phyloP scores from a whole-genome alignment of 169 alveolate species.

The Besnoitia besnoiti region DNA sequence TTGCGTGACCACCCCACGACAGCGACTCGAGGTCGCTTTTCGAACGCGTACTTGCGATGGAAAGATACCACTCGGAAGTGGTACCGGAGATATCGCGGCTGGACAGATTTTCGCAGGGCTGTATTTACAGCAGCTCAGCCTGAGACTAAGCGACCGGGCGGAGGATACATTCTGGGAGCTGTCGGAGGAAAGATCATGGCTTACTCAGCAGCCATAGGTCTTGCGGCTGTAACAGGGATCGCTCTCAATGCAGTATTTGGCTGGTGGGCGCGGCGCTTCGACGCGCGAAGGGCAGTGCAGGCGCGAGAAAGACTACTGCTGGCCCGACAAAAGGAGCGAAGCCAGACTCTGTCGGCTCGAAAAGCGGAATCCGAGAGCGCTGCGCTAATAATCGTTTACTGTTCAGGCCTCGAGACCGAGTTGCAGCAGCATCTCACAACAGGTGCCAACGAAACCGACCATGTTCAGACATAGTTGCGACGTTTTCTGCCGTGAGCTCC shows the following conservation, averaged over 20 bases:
- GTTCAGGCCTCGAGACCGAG: neutral
- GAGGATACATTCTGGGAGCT: neutral
- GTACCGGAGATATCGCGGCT: neutral
- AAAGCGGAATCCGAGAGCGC: conserved; percentile 24
- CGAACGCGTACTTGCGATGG: neutral
- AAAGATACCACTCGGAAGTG: neutral
- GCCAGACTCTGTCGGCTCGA: neutral
- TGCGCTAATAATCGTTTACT: conserved; percentile 1
- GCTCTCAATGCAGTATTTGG: neutral
- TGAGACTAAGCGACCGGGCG: neutral
- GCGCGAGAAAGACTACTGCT: neutral
- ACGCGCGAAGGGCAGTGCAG: neutral
- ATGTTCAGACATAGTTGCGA: no score
- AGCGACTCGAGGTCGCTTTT: neutral
- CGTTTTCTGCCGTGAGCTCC: no score
- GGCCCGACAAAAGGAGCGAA: neutral
- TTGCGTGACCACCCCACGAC: neutral
- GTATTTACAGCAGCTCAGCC: neutral
- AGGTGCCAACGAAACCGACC: no score
- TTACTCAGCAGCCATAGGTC: neutral
- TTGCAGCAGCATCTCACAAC: neutral
- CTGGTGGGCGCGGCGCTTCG: conserved; percentile 21
- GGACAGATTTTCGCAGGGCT: conserved; percentile 9
- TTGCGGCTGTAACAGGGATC: neutral
- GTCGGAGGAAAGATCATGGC: neutral